A percentile compares a stretch with the other conserved stretches of the same genome.
Conservation (phyloP, 2,329 filamentous ascomycete genomes). For the Thelonectria blattea region DNA sequence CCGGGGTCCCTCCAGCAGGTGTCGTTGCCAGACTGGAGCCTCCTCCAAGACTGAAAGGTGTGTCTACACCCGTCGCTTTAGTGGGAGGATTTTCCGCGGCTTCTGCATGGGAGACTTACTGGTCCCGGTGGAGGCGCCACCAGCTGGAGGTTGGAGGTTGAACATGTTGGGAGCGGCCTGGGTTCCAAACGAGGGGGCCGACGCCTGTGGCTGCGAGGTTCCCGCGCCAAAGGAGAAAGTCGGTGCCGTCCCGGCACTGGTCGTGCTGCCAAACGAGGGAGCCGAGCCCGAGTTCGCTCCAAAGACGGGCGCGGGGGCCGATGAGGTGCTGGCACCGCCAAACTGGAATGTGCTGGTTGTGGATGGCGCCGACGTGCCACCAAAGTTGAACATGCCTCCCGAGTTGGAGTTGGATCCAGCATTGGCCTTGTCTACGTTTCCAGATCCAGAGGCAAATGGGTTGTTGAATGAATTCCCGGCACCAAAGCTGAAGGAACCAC, state of each 20-base stretch:
- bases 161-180: constrained; percentile 43
- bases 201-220: constrained; percentile 36
- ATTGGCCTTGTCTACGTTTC: constrained; percentile 33
- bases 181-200: constrained; percentile 42
- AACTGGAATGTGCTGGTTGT: constrained; percentile 47
- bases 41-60: constrained; percentile 62
- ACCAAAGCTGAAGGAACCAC: constrained; percentile 42
- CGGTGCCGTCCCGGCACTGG: constrained; percentile 40
- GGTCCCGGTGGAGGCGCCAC: constrained; percentile 53
- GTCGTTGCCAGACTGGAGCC: constrained; percentile 67
- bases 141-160: constrained; percentile 50
- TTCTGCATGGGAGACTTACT: constrained; percentile 52
- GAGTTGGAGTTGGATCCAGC: constrained; percentile 30
- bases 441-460: constrained; percentile 46
- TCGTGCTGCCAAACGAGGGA: constrained; percentile 42
- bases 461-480: constrained; percentile 45
- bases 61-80: constrained; percentile 58
- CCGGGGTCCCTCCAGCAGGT: constrained; percentile 63
- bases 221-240: constrained; percentile 49
- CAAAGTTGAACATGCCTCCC: constrained; percentile 48
- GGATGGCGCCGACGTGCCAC: constrained; percentile 38
- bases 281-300: constrained; percentile 37
- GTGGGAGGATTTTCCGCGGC: constrained; percentile 50
- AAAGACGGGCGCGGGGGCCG: constrained; percentile 37
- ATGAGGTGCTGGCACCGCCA: constrained; percentile 38